These are phyloP conservation scores for Nemania sp. DNA, from an alignment of 2,329 filamentous ascomycete genomes.

Conservation along the genomic window DNA sequence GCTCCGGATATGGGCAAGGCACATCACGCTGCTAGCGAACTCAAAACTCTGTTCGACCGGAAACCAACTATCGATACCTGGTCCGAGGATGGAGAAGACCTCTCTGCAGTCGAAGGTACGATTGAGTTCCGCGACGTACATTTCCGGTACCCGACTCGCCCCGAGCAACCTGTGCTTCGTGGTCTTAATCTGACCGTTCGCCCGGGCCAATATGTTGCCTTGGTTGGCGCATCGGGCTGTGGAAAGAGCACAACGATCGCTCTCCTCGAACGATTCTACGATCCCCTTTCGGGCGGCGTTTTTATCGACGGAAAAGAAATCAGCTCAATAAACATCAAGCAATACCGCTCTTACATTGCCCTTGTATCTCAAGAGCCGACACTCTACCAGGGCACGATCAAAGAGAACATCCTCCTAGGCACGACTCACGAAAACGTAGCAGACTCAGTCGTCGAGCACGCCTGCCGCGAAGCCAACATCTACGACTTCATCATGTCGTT, in stretches of 20 bases:
- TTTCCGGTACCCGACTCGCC: constrained; percentile 90
- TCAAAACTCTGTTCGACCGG: constrained; percentile 83
- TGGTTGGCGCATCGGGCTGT: constrained; percentile 92
- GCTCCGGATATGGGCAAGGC: constrained; percentile 94
- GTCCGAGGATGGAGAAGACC: constrained; percentile 67
- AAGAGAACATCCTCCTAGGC: constrained; percentile 86
- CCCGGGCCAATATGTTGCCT: constrained; percentile 81
- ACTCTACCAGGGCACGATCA: constrained; percentile 88
- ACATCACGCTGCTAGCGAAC: constrained; percentile 76
- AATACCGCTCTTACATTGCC: constrained; percentile 81
- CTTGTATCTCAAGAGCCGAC: constrained; percentile 95
- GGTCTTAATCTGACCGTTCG: constrained; percentile 75
- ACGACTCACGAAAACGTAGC: constrained; percentile 66
- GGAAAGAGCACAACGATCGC: constrained; percentile 95
- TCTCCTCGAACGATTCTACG: constrained; percentile 91
- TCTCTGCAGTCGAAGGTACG: constrained; percentile 69
- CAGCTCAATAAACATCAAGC: constrained; percentile 76
- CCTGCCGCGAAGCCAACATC: constrained; percentile 88
- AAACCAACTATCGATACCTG: constrained; percentile 81
- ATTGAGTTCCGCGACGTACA: constrained; percentile 92
- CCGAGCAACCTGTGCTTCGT: constrained; percentile 87
- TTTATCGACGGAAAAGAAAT: constrained; percentile 85
- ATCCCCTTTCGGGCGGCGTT: constrained; percentile 78
- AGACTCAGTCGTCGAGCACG: constrained; percentile 73
- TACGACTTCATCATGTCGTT: constrained; percentile 88